phyloP scores from a whole-genome alignment of 257 asterid species.

The Solanum arcanum region DNA sequence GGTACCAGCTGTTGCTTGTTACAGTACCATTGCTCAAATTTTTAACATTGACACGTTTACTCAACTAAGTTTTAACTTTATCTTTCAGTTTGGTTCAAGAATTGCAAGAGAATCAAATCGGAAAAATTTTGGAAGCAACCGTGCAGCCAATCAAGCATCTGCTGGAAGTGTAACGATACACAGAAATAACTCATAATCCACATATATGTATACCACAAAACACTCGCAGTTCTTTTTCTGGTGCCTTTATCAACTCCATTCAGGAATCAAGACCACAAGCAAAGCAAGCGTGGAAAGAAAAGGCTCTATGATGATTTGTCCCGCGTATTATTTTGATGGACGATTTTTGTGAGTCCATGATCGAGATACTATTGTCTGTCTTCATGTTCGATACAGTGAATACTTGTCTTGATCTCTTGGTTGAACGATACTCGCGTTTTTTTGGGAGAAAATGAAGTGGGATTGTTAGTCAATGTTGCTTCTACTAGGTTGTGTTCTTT shows the following conservation, averaged over 20 bases:
- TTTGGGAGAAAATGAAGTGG: neutral
- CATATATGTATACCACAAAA: neutral
- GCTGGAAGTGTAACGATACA: constrained; percentile 77
- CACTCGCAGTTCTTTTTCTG: neutral
- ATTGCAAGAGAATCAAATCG: constrained; percentile 88
- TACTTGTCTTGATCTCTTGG: neutral
- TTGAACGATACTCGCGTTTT: neutral
- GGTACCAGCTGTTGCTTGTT: neutral
- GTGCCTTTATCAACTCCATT: neutral
- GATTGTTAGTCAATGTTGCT: neutral
- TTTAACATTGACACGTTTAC: neutral
- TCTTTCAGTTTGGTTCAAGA: constrained; percentile 73
- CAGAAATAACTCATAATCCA: neutral
- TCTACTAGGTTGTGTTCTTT: neutral
- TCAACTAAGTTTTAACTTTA: neutral
- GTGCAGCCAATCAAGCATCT: constrained; percentile 93
- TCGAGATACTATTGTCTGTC: neutral
- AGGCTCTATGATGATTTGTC: neutral
- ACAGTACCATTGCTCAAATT: neutral
- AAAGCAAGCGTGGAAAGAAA: neutral
- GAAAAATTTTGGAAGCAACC: constrained; percentile 85
- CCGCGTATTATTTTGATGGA: neutral
- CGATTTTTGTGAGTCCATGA: neutral
- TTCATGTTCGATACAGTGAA: neutral
- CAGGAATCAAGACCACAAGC: neutral